Base-by-base conservation (phyloP, 176 grass and related monocot genomes). In the Phragmites australis region DNA sequence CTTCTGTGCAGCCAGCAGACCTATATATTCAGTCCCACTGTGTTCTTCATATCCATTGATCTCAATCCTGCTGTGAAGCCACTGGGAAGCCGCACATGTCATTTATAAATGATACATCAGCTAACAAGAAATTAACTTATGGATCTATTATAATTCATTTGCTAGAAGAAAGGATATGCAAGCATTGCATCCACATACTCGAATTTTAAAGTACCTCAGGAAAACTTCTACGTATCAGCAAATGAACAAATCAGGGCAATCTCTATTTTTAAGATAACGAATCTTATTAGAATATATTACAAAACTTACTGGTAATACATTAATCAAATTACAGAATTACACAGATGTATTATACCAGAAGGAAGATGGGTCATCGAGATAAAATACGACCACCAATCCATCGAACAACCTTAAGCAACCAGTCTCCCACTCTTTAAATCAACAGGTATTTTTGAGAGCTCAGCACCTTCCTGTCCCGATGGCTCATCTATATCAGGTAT, bases 1-100 rank as follows among this genome's bases (percentile, higher is more conserved):
- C 89, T 80, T 97, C 95, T 25, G 88, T 92, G 90, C 95, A 98
- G 43, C 95, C 95, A 94, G 95, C 92, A 87, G 92, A 98, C 15
- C 92, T 77, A 76, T 94, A 76, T 94, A 94, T 79, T 98, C 92
- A 66, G 90, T 93, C 62, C 88, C 90, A 75, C 90, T 91, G 60
- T 91, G 94, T 87, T 98, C 95, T 91, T 98, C 92, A 62, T 98
- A 98, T 65, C 95, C 95, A 83, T 92, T 83, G 26, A 86, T 87
- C 75, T 98, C 95, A 89, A 98, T 70, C 86, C 88, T 91, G 70
- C 90, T 93, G 65, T 98, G 95, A 79, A 98, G 83, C 95, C 95
- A 98, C 75, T 98, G 95, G 23, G 81, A 87, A 89, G 80, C 94
- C 92, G 88, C 46, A 85, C 31, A 78, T 44, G 43, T 89, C 8